Evolutionary conservation across 1,284 basidiomycete genomes (phyloP), one percentile per base, ranked within the genome.

Genomic region (Vanrija sp.): DNA sequence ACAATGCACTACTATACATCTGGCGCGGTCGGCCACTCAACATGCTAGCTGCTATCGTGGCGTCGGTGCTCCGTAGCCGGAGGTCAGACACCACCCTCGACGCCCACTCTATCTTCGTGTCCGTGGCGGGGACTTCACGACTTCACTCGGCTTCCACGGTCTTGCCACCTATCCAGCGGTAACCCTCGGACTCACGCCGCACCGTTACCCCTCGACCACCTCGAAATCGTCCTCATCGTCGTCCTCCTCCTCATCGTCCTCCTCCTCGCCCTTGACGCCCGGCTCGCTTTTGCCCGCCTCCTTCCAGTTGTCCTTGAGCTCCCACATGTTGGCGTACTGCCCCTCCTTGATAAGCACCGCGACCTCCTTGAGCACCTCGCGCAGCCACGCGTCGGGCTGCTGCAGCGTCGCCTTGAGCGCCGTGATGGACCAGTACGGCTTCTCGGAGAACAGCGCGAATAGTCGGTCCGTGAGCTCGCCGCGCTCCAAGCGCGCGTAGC

Each of bases 341-440:
- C 93, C 93, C 50, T 85, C 85, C 54, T 86, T 85, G 71, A 93
- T 86, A 46, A 92, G 79, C 58, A 82, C 84, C 2, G 89, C 93
- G 46, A 97, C 86, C 61, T 91, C 87, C 43, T 79, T 80, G 48
- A 98, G 78, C 0, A 91, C 86, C 65, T 97, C 91, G 65, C 92
- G 89, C 55, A 98, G 82, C 74, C 92, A 97, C 15, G 81, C 85
- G 73, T 95, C 90, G 1, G 94, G 94, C 75, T 98, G 94, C 71
- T 93, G 86, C 0, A 89, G 89, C 52, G 84, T 85, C 60, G 88
- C 85, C 46, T 90, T 83, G 50, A 97, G 78, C 16, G 84, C 80
- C 61, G 87, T 87, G 71, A 96, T 85, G 57, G 85, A 81, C 92
- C 92, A 97, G 61, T 86, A 86, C 38, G 87, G 84, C 57, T 84